Evolutionary conservation across 805 yeast species (phyloP), one percentile per base, ranked within the genome.

Genomic region (Yarrowia deformans): DNA sequence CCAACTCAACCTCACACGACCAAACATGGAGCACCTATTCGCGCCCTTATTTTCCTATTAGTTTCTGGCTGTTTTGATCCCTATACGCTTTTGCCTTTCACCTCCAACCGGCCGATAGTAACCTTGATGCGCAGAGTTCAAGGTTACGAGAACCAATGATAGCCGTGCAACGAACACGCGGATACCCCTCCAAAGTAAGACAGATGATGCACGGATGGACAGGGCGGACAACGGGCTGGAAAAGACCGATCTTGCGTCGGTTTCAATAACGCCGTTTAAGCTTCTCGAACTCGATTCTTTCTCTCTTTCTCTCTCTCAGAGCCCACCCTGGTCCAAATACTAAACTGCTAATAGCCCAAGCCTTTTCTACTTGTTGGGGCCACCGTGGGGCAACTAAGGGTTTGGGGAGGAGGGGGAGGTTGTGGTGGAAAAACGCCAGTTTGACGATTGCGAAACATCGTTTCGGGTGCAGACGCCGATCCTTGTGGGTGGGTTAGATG

Each of bases 121-220:
- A 49, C 39, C 54, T 49, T 49, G 52, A 8, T 0, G 34, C 5
- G 14, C 35, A 46, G 32, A 46, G 50, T 46, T 46, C 50, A 46
- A 43, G 32, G 32, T 14, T 29, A 48, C 52, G 54, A 52, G 43
- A 34, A 18, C 58, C 58, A 52, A 52, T 52, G 58, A 37, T 52
- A 52, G 58, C 58, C 58, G 58, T 37, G 58, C 43, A 52, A 35
- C 58, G 52, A 8, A 52, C n/a, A 18, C 58, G 35, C 58, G 58
- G 43, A 32, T n/a, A 1, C 23, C 48, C n/a, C 29, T 23, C 29
- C 29, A 23, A 43, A 9, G 14, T 49, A 32, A 49, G 54, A 49
- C 54, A 49, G 35, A 10, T 48, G 52, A 49, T 49, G 13, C 54
- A 32, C 54, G 7, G 54, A 16, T 49, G 13, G 19, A 48, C 34